These are phyloP conservation scores for Mycena kentingensis DNA, from an alignment of 768 basidiomycete species.

Conservation along the genomic window DNA sequence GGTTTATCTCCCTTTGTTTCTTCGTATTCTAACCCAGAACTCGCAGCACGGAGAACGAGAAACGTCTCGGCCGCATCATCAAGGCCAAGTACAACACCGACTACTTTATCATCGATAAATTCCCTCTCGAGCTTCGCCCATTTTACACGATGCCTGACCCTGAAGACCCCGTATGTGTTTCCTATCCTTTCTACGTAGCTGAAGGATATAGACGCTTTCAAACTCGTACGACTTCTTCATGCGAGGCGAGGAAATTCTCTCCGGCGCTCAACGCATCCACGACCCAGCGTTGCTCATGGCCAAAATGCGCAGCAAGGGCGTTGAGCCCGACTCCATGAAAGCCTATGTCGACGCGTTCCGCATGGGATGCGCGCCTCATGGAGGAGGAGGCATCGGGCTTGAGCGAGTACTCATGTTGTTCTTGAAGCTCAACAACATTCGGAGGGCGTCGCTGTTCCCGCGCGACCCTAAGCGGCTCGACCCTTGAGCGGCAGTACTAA, in stretches of 20 bases:
- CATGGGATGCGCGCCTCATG: constrained; percentile 94
- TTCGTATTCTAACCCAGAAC: constrained; percentile 13
- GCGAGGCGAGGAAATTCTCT: constrained; percentile 98
- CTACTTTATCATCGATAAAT: constrained; percentile 99
- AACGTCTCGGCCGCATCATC: constrained; percentile 85
- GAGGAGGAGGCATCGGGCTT: constrained; percentile 93
- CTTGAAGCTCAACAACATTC: constrained; percentile 94
- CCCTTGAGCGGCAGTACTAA: constrained; percentile 49
- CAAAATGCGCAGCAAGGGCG: constrained; percentile 84
- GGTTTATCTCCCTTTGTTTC: constrained; percentile 26
- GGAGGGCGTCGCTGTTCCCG: constrained; percentile 91
- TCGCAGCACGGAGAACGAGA: constrained; percentile 90
- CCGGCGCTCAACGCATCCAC: constrained; percentile 97
- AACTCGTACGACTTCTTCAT: constrained; percentile 99
- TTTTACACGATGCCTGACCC: constrained; percentile 99
- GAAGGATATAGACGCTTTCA: constrained; percentile 66
- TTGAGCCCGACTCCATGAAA: constrained; percentile 91
- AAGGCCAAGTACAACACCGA: constrained; percentile 95
- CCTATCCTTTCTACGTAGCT: constrained; percentile 6
- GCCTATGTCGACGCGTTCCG: constrained; percentile 93
- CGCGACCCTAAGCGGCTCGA: constrained; percentile 94
- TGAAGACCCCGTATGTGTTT: constrained; percentile 69
- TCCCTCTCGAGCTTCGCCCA: constrained; percentile 91
- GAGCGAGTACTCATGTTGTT: constrained; percentile 98
- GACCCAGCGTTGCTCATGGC: constrained; percentile 79